Conservation (phyloP, 2,329 filamentous ascomycete species). For the Dactylonectria estremocensis region DNA sequence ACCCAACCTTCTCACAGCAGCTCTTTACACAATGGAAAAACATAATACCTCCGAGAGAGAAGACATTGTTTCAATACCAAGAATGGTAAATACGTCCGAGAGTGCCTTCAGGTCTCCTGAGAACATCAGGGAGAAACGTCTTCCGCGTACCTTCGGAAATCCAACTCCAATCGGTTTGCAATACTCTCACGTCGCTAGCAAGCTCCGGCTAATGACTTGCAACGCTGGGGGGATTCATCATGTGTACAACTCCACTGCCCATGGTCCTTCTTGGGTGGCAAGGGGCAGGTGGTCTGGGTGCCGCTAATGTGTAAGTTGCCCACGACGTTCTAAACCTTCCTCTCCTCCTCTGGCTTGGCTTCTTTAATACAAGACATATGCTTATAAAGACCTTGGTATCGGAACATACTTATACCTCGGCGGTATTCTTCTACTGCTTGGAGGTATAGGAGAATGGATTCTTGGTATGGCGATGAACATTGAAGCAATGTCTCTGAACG, state of each 20-base stretch:
- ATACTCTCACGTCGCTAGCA: neutral
- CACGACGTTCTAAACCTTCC: neutral
- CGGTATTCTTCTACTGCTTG: slow-evolving; percentile 60
- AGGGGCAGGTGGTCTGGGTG: slow-evolving; percentile 41
- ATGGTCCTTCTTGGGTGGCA: slow-evolving; percentile 43
- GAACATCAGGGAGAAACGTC: too few relatives aligned
- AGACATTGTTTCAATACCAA: too few relatives aligned
- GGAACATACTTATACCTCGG: slow-evolving; percentile 60
- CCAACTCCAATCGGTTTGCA: slow-evolving; percentile 65
- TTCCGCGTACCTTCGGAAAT: slow-evolving; percentile 70
- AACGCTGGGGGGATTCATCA: slow-evolving; percentile 41
- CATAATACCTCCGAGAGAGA: too few relatives aligned
- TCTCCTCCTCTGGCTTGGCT: too few relatives aligned
- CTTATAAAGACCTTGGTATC: too few relatives aligned
- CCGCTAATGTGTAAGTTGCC: slow-evolving; percentile 40
- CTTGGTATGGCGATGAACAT: slow-evolving; percentile 53
- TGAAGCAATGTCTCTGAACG: neutral
- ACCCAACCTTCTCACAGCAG: too few relatives aligned
- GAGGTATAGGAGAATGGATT: slow-evolving; percentile 63
- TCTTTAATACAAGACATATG: too few relatives aligned
- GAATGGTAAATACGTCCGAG: too few relatives aligned
- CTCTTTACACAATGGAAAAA: too few relatives aligned
- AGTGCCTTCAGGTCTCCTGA: too few relatives aligned
- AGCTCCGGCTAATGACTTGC: too few relatives aligned
- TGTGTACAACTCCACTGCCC: slow-evolving; percentile 40